Conservation (phyloP, 2,329 filamentous ascomycete genomes). For the Phoma sp. region DNA sequence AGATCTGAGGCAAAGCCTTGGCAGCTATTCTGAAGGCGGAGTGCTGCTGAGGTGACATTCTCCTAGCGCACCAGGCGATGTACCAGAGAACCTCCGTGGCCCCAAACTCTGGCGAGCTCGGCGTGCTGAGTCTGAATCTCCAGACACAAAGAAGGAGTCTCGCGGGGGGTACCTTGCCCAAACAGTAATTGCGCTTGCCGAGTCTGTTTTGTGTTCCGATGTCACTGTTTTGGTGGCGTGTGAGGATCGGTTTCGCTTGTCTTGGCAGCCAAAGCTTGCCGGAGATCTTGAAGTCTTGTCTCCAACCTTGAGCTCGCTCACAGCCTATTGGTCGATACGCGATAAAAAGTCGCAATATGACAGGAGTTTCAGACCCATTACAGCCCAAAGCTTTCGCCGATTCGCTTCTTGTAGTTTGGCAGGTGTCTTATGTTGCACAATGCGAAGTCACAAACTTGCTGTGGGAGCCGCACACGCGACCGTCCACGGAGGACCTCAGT, state of each 20-base stretch:
- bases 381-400: neutral
- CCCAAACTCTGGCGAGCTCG: conserved; percentile 7
- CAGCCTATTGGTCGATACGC: conserved; percentile 5
- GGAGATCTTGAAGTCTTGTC: conserved; percentile 28
- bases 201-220: conserved; percentile 33
- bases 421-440: conserved; percentile 1
- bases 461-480: neutral
- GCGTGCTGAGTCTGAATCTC: conserved; percentile 10
- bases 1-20: conserved; percentile 23
- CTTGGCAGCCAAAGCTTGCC: conserved; percentile 39
- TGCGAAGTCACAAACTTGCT: conserved; percentile 1
- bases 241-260: conserved; percentile 38
- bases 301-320: conserved; percentile 13
- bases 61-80: conserved; percentile 22
- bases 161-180: conserved; percentile 15
- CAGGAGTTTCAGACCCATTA: no score
- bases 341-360: neutral
- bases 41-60: conserved; percentile 21
- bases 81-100: conserved; percentile 17
- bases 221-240: conserved; percentile 42
- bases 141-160: conserved; percentile 18
- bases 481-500: neutral
- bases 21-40: conserved; percentile 24
- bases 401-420: neutral
- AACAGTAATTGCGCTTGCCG: conserved; percentile 4